These are phyloP conservation scores for Pyronema omphalodes DNA, from an alignment of 495 filamentous ascomycete genomes.

Conservation along the genomic window DNA sequence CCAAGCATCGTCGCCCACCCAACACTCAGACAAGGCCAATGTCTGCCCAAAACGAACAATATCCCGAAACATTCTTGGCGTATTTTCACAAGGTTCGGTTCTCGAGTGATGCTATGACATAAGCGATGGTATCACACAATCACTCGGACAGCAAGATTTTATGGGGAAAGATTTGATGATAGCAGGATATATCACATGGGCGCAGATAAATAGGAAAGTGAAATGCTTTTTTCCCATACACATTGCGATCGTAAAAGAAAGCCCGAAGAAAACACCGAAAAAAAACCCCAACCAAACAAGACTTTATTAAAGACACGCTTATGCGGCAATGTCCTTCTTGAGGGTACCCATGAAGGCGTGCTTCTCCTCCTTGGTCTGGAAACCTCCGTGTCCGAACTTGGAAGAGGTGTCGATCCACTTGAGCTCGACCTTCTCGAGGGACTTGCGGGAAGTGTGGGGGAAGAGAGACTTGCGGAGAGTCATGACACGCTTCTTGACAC, in stretches of 20 bases:
- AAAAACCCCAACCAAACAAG: conserved; percentile 4
- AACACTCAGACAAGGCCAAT: too few relatives aligned
- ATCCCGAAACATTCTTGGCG: too few relatives aligned
- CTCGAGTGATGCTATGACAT: too few relatives aligned
- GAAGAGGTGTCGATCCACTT: conserved; percentile 99
- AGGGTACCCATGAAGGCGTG: conserved; percentile 80
- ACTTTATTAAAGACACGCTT: background rate
- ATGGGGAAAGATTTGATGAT: too few relatives aligned
- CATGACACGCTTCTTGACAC: conserved; percentile 99
- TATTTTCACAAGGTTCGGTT: too few relatives aligned
- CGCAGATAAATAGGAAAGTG: too few relatives aligned
- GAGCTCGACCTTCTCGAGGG: conserved; percentile 96
- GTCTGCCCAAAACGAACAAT: too few relatives aligned
- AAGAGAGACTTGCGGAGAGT: conserved; percentile 99
- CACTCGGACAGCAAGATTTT: too few relatives aligned
- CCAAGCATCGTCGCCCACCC: too few relatives aligned
- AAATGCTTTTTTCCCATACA: conserved; percentile 3
- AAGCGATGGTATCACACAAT: too few relatives aligned
- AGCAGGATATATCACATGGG: too few relatives aligned
- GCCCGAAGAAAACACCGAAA: conserved; percentile 7
- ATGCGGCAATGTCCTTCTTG: conserved; percentile 78
- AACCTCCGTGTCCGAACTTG: conserved; percentile 99
- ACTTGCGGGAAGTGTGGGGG: conserved; percentile 82
- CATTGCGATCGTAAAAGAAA: conserved; percentile 4
- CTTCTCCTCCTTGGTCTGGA: conserved; percentile 98